Evolutionary conservation across 257 asterid species (phyloP), one percentile per base, ranked within the genome.

Genomic region (Leonotis leonurus): DNA sequence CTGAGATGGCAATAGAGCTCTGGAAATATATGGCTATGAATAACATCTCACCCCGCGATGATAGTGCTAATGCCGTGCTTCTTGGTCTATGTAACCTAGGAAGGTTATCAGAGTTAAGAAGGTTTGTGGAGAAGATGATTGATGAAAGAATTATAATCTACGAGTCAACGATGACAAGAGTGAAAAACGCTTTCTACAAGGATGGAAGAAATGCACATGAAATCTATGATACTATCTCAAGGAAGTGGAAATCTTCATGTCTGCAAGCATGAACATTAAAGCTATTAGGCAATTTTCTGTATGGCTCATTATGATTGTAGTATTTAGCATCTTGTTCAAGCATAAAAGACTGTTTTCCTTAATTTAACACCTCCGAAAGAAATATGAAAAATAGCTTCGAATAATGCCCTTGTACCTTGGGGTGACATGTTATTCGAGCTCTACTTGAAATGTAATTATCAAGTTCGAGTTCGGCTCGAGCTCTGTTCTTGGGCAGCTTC

Each of bases 11-110:
- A 27, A 61, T 72, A 27, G 90, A 84, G 69, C 77, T 84, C 13
- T 87, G 95, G 95, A 81, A 87, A 14, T 80, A 78, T 70, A 82
- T 87, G 92, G 62, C 70, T 33, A 77, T 71, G 58, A 58, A 78
- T 40, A 65, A 58, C 41, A 61, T 84, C 25, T 63, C 70, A 24
- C 92, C 95, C 64, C 83, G 83, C 46, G 88, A 84, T 54, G 89
- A 78, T 71, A 64, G 79, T 26, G 95, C 86, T 55, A 87, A 87
- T 71, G 80, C 78, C 1, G 80, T 80, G 73, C 92, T 87, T 65
- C 70, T 78, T 69, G 95, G 95, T 61, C 77, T 87, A 25, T 80
- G 89, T 78, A 62, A 74, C 45, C 14, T 87, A 72, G 79, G 76
- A 62, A 80, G 95, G 70, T 63, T 83, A 18, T 39, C 79, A 0